Evolutionary conservation across 495 filamentous ascomycete genomes (phyloP), one percentile per base, ranked within the genome.

Genomic region (Hyaloscypha variabilis): DNA sequence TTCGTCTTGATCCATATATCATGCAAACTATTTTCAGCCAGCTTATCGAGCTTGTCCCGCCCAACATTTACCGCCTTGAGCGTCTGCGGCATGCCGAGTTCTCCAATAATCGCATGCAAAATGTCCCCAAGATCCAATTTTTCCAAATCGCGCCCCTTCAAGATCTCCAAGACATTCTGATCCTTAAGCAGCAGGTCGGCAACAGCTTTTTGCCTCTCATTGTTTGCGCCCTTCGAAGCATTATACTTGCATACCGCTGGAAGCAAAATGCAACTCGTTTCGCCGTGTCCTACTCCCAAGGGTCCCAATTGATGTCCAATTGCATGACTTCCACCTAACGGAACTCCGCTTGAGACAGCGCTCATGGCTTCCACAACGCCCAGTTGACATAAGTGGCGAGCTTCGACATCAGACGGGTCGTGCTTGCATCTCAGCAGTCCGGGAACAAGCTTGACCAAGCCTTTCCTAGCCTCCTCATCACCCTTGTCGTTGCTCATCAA

Each of bases 261-360:
- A 26, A 89, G 75, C 46, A 88, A 77, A 46, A 90, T 81, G 65
- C 87, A 89, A 67, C 83, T 88, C 28, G 87, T 90, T 72, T 88
- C 85, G 34, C 85, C 87, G 68, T 90, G 87, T 5, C 81, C 83
- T 13, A 89, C 86, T 2, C 87, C 88, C 8, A 88, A 69, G 0
- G 86, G 86, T 8, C 88, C 87, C 0, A 89, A 78, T 72, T 89
- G 87, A 72, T 89, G 87, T 17, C 88, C 88, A 72, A 89, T 89
- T 1, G 81, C 88, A 73, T 90, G 87, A 58, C 84, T 86, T 17
- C 84, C 78, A 39, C 79, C 76, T 52, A 60, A 34, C 23, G 58
- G 42, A 46, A 80, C 59, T n/a, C 80, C 78, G 54, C 70, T 74
- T 5, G 66, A n/a, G 2, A 77, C 61, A 2, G 69, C 64, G 0